Conservation (phyloP, 192 early-diverging fungal species). For the Coemansia sp. region DNA sequence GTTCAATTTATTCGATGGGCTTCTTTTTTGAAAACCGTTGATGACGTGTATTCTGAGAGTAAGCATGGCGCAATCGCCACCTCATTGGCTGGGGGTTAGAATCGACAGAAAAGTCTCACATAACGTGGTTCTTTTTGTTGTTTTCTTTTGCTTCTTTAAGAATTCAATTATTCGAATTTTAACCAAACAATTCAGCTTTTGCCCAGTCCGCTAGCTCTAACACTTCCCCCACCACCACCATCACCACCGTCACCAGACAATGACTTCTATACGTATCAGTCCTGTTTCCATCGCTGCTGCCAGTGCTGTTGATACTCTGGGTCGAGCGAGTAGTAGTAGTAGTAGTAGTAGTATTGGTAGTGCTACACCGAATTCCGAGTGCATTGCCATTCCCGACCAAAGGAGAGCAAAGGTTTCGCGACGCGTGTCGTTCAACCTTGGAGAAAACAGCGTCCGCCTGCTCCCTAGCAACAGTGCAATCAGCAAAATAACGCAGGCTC, state of each 20-base stretch:
- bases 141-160: background rate
- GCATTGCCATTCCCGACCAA: constrained; percentile 27
- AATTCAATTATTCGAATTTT: background rate
- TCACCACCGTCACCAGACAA: constrained; percentile 1
- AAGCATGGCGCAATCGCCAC: no score
- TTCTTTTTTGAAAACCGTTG: no score
- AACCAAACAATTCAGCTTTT: background rate
- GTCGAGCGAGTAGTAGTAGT: constrained; percentile 2
- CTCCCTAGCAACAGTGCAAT: constrained; percentile 53
- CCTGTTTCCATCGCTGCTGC: constrained; percentile 40
- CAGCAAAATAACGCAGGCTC: constrained; percentile 44
- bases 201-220: background rate
- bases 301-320: constrained; percentile 5
- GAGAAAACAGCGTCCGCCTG: constrained; percentile 43
- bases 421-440: constrained; percentile 55
- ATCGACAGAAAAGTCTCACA: no score
- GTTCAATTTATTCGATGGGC: no score
- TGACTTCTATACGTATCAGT: constrained; percentile 57
- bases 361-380: background rate
- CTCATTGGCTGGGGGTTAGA: no score
- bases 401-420: constrained; percentile 21
- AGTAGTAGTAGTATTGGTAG: constrained; percentile 4
- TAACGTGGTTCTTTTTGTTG: no score
- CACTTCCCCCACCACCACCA: background rate
- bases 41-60: no score